Evolutionary conservation across 257 asterid genomes (phyloP).

Genomic region (Gentiana straminea): DNA sequence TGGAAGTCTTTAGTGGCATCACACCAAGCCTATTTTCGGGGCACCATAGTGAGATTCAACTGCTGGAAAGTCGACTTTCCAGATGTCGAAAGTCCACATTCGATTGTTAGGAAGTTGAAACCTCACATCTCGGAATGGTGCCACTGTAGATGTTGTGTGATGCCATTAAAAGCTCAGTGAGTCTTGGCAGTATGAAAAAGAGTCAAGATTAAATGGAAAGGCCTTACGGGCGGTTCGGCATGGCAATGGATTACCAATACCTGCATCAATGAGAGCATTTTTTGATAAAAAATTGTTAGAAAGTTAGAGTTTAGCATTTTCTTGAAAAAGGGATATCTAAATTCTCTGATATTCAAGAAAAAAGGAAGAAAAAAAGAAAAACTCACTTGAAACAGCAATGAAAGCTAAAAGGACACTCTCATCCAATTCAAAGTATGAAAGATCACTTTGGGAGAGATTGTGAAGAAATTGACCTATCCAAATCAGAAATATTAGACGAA

Average conservation of each 20-base stretch:
- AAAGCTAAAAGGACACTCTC: slow-evolving; percentile 59
- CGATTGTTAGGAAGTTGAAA: too few relatives aligned
- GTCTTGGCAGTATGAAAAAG: slow-evolving; percentile 1
- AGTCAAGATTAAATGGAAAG: slow-evolving; percentile 7
- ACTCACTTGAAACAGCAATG: slow-evolving; percentile 60
- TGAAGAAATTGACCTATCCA: slow-evolving; percentile 43
- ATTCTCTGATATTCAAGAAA: not conserved
- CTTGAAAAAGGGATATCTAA: not conserved
- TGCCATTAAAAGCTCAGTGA: not conserved
- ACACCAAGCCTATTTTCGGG: too few relatives aligned
- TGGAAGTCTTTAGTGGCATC: not conserved
- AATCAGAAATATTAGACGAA: slow-evolving; percentile 3
- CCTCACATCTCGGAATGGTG: too few relatives aligned
- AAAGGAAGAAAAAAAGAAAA: not conserved
- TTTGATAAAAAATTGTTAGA: not conserved
- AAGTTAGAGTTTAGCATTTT: not conserved
- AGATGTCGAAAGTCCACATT: too few relatives aligned
- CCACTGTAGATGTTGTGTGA: too few relatives aligned
- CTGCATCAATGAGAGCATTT: slow-evolving; percentile 30
- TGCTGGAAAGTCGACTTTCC: too few relatives aligned
- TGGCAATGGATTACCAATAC: slow-evolving; percentile 48
- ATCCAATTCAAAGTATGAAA: slow-evolving; percentile 54
- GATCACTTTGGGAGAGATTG: slow-evolving; percentile 50
- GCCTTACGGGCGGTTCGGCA: slow-evolving; percentile 60
- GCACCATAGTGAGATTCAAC: too few relatives aligned